Conservation (phyloP, 371 early-diverging fungal species). For the Smittium mucronatum region DNA sequence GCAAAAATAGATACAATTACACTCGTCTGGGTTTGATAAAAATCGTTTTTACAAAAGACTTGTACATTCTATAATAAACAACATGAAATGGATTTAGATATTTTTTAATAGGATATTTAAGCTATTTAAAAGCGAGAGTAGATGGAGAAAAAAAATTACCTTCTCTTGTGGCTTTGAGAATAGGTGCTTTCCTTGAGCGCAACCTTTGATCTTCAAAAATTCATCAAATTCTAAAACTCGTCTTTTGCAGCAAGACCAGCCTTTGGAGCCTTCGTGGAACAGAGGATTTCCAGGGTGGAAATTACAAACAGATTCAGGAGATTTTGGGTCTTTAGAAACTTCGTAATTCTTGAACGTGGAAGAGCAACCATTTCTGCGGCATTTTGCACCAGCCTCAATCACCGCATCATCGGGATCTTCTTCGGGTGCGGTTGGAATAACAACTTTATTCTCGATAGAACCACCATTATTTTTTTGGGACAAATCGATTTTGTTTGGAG, state of each 20-base stretch:
- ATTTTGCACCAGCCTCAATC: slow-evolving; percentile 57
- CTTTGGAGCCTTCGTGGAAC: slow-evolving; percentile 89
- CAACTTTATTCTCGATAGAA: neutral
- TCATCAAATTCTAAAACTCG: slow-evolving; percentile 94
- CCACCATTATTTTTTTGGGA: neutral
- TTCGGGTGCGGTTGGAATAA: slow-evolving; percentile 32
- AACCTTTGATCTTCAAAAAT: slow-evolving; percentile 86
- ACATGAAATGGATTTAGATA: neutral
- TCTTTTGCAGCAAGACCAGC: slow-evolving; percentile 77
- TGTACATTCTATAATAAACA: slow-evolving; percentile 12
- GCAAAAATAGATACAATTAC: slow-evolving; percentile 84
- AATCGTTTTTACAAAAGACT: slow-evolving; percentile 64
- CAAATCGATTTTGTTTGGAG: neutral
- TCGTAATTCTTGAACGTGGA: slow-evolving; percentile 46
- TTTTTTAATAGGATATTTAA: neutral
- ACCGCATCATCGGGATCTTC: slow-evolving; percentile 54
- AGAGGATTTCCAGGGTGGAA: slow-evolving; percentile 81
- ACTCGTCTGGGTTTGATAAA: slow-evolving; percentile 78
- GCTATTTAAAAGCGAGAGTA: slow-evolving; percentile 3
- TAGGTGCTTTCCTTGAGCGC: slow-evolving; percentile 67
- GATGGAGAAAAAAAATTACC: slow-evolving; percentile 14
- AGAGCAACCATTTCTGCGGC: slow-evolving; percentile 76
- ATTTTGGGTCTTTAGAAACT: slow-evolving; percentile 37
- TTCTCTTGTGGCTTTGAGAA: slow-evolving; percentile 40
- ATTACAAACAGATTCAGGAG: slow-evolving; percentile 46